These are phyloP conservation scores for Diaporthe longicolla DNA, from an alignment of 2,329 filamentous ascomycete genomes.

Conservation along the genomic window DNA sequence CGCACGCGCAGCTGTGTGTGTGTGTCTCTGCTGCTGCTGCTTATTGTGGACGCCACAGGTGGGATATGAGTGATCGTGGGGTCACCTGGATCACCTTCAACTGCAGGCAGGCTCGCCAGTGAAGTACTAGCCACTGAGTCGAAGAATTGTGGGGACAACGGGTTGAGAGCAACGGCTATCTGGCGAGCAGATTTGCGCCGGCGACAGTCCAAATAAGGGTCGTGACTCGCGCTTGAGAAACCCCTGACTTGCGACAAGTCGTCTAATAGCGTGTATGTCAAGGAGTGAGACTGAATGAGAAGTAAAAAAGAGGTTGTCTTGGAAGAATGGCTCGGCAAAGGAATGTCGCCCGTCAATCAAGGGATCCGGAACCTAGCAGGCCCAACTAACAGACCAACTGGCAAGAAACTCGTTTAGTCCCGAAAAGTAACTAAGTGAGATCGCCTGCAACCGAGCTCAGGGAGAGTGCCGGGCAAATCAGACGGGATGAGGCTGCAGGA, in stretches of 20 bases:
- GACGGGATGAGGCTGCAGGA: slow-evolving; percentile 3
- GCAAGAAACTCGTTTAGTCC: neutral
- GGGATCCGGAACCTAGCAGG: slow-evolving; percentile 24
- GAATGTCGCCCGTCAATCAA: slow-evolving; percentile 33
- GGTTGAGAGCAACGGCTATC: slow-evolving; percentile 21
- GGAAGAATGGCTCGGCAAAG: slow-evolving; percentile 19
- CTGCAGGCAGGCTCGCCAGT: slow-evolving; percentile 32
- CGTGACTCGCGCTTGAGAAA: slow-evolving; percentile 32
- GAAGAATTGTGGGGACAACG: slow-evolving; percentile 32
- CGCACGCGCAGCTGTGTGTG: neutral
- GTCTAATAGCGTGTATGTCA: slow-evolving; percentile 3
- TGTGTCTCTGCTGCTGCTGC: slow-evolving; percentile 15
- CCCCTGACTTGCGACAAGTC: slow-evolving; percentile 29
- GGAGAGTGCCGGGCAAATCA: slow-evolving; percentile 22
- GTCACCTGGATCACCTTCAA: slow-evolving; percentile 6
- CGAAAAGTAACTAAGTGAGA: slow-evolving; percentile 6
- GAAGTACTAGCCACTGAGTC: slow-evolving; percentile 38
- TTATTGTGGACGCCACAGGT: slow-evolving; percentile 22
- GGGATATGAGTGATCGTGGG: neutral
- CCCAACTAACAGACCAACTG: neutral
- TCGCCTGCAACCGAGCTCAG: slow-evolving; percentile 14
- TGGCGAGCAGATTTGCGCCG: slow-evolving; percentile 17
- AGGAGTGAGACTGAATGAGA: slow-evolving; percentile 13
- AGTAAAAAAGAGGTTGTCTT: slow-evolving; percentile 16
- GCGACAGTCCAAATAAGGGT: slow-evolving; percentile 20